phyloP scores from a whole-genome alignment of 2,329 filamentous ascomycete genomes.

The Sporothrix brasiliensis region DNA sequence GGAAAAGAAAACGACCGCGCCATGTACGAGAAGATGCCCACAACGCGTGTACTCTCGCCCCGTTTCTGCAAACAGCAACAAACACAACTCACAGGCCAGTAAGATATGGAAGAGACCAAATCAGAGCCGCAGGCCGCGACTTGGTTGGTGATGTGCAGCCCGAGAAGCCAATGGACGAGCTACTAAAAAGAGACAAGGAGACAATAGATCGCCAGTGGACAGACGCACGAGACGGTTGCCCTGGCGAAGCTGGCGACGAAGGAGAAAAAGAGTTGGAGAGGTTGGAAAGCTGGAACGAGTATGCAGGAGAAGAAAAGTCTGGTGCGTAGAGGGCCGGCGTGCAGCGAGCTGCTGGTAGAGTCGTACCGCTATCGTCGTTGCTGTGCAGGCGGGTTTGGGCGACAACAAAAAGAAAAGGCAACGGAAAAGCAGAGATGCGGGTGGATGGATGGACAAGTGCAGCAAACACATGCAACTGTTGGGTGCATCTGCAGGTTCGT shows the following conservation, averaged over 20 bases:
- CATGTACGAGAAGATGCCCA: constrained; percentile 12
- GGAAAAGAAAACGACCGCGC: neutral
- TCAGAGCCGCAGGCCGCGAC: constrained; percentile 23
- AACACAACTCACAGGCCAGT: constrained; percentile 30
- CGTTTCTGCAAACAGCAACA: neutral
- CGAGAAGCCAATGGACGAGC: neutral
- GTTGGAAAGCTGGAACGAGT: neutral
- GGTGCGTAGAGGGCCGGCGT: constrained; percentile 4
- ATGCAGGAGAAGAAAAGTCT: constrained; percentile 12
- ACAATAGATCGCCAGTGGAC: constrained; percentile 24
- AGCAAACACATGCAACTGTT: constrained; percentile 27
- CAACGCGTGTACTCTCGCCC: neutral
- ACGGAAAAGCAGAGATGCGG: constrained; percentile 5
- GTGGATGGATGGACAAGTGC: constrained; percentile 1
- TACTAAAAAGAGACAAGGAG: neutral
- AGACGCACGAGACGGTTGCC: constrained; percentile 27
- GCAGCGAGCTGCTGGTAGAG: constrained; percentile 23
- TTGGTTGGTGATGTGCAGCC: constrained; percentile 16
- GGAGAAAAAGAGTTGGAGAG: neutral
- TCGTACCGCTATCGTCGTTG: constrained; percentile 16
- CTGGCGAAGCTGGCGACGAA: constrained; percentile 29
- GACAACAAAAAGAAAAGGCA: neutral
- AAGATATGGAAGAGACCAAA: constrained; percentile 2
- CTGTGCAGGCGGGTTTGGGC: constrained; percentile 14
- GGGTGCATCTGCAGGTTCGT: constrained; percentile 24